phyloP scores from a whole-genome alignment of 441 rosid species.

The Arabidopsis hybrid region DNA sequence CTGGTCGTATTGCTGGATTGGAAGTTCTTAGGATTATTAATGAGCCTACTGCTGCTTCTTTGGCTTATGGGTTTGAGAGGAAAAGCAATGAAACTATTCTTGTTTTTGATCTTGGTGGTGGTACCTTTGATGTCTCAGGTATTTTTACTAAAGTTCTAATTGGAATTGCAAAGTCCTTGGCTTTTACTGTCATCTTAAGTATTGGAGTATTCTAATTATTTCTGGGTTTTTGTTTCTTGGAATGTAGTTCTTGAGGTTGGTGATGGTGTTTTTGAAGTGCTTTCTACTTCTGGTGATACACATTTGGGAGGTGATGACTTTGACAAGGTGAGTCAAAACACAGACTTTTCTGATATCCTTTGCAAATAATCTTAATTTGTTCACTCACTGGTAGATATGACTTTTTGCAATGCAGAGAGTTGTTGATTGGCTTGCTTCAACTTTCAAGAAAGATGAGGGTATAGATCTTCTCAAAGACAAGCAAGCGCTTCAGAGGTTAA shows the following conservation, averaged over 20 bases:
- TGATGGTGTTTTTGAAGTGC: conserved; percentile 95
- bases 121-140: conserved; percentile 89
- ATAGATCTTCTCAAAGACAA: conserved; percentile 92
- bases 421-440: conserved; percentile 89
- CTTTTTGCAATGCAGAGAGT: conserved; percentile 55
- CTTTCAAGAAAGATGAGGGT: conserved; percentile 78
- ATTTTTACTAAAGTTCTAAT: not conserved
- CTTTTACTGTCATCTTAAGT: not conserved
- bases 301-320: conserved; percentile 98
- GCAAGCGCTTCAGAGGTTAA: conserved; percentile 93
- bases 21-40: conserved; percentile 96
- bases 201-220: not conserved
- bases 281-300: conserved; percentile 93
- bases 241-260: conserved; percentile 85
- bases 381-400: not conserved
- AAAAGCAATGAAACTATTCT: conserved; percentile 92
- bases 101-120: conserved; percentile 97
- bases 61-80: conserved; percentile 95
- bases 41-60: conserved; percentile 96
- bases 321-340: conserved; percentile 54
- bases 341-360: conserved; percentile 32
- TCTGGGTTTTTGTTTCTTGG: not conserved
- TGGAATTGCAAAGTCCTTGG: not conserved
- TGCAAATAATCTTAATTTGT: not conserved
- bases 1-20: conserved; percentile 92